phyloP scores from a whole-genome alignment of 768 basidiomycete species.

The Sarcomyxa edulis region DNA sequence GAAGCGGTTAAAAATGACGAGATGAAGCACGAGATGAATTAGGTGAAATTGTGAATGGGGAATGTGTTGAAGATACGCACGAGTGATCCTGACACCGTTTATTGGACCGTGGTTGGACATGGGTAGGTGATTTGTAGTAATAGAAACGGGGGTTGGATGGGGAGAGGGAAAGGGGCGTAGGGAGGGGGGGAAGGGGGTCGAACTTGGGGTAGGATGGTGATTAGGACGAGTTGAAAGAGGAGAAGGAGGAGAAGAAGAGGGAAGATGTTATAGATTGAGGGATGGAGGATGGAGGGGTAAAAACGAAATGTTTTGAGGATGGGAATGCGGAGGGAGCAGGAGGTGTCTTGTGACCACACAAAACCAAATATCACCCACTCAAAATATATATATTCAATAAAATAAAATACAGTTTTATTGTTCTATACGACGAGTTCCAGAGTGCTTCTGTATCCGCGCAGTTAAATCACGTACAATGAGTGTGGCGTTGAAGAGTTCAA shows the following conservation, averaged over 20 bases:
- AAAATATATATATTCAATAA: too few relatives aligned
- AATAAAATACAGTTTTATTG: too few relatives aligned
- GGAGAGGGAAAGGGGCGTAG: constrained; percentile 8
- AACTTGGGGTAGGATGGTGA: constrained; percentile 8
- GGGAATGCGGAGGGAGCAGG: too few relatives aligned
- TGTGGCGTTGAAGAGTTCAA: too few relatives aligned
- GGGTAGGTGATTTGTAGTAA: constrained; percentile 11
- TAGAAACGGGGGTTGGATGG: not conserved
- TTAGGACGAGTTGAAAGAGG: constrained; percentile 9
- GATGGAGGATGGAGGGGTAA: constrained; percentile 1
- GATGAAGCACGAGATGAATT: constrained; percentile 3
- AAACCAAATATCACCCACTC: too few relatives aligned
- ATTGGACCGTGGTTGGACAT: constrained; percentile 80
- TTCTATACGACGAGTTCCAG: too few relatives aligned
- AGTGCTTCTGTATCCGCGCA: too few relatives aligned
- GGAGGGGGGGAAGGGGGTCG: constrained; percentile 8
- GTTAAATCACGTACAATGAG: too few relatives aligned
- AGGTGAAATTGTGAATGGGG: constrained; percentile 17
- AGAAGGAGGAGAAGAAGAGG: constrained; percentile 9
- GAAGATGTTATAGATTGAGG: constrained; percentile 7
- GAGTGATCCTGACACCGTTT: constrained; percentile 83
- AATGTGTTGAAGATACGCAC: constrained; percentile 41
- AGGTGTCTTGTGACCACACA: too few relatives aligned
- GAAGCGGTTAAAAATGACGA: constrained; percentile 9
- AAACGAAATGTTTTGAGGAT: too few relatives aligned